Percentiles rank a stretch among this genome's conserved stretches.
phyloP scores from a whole-genome alignment of 768 basidiomycete genomes.

The Podaxis pistillaris region DNA sequence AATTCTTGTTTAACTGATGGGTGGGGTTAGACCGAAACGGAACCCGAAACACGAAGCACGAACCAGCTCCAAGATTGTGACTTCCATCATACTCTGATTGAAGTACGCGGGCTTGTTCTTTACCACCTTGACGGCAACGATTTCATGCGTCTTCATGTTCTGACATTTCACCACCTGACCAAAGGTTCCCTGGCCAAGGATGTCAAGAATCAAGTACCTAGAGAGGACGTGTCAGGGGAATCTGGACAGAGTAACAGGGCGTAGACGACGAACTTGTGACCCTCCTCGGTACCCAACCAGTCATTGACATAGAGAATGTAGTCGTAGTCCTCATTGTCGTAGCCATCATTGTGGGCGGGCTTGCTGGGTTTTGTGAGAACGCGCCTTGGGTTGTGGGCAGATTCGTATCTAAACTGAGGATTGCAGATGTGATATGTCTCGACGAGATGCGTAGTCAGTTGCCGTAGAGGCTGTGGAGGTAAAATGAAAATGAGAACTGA shows the following conservation, averaged over 20 bases:
- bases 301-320: constrained; percentile 99
- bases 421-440: constrained; percentile 96
- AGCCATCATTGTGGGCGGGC: constrained; percentile 93
- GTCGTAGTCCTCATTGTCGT: constrained; percentile 98
- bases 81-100: constrained; percentile 99
- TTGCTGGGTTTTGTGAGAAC: constrained; percentile 98
- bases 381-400: constrained; percentile 89
- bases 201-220: constrained; percentile 96
- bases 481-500: constrained; percentile 14
- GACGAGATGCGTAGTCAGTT: constrained; percentile 81
- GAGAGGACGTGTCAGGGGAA: constrained; percentile 10
- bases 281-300: constrained; percentile 91
- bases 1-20: constrained; percentile 84
- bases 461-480: constrained; percentile 49
- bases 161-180: constrained; percentile 99
- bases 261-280: constrained; percentile 75
- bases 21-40: constrained; percentile 8
- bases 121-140: constrained; percentile 98
- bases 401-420: constrained; percentile 92
- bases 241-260: not conserved
- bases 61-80: constrained; percentile 94
- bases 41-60: constrained; percentile 30
- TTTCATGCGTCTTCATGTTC: constrained; percentile 98
- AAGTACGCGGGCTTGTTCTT: constrained; percentile 99
- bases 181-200: constrained; percentile 97